phyloP scores from a whole-genome alignment of 2,329 filamentous ascomycete genomes.

The Helminthosporium solani region DNA sequence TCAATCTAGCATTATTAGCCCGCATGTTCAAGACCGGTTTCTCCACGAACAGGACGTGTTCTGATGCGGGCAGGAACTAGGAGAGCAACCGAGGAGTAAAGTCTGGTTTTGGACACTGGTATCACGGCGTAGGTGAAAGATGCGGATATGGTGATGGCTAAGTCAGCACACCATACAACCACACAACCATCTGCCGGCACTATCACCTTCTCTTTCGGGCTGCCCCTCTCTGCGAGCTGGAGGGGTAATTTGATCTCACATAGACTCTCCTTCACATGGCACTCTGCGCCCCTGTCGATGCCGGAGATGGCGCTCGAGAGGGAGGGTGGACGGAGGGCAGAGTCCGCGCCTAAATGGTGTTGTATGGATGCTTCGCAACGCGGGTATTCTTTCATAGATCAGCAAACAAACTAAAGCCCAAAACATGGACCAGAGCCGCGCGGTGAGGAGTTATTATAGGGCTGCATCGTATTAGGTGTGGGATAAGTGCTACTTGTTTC shows the following conservation, averaged over 20 bases:
- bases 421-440: neutral
- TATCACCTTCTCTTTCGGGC: conserved; percentile 35
- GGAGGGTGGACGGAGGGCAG: conserved; percentile 26
- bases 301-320: conserved; percentile 4
- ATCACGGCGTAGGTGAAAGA: too few relatives aligned
- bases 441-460: neutral
- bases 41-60: conserved; percentile 1
- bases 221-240: conserved; percentile 21
- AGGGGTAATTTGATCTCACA: conserved; percentile 14
- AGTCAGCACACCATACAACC: too few relatives aligned
- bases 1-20: conserved; percentile 3
- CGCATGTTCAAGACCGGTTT: neutral
- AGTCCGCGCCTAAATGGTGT: conserved; percentile 18
- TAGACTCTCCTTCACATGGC: conserved; percentile 18
- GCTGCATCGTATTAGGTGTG: neutral
- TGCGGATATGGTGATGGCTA: too few relatives aligned
- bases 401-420: neutral
- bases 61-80: too few relatives aligned
- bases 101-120: too few relatives aligned
- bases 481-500: conserved; percentile 13
- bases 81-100: too few relatives aligned
- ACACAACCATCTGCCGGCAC: conserved; percentile 10
- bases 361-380: neutral
- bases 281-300: conserved; percentile 23
- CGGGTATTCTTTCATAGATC: neutral